A percentile compares a stretch with the other conserved stretches of the same genome.
Conservation (phyloP, 495 filamentous ascomycete species). For the Aspergillus nanangensis region DNA sequence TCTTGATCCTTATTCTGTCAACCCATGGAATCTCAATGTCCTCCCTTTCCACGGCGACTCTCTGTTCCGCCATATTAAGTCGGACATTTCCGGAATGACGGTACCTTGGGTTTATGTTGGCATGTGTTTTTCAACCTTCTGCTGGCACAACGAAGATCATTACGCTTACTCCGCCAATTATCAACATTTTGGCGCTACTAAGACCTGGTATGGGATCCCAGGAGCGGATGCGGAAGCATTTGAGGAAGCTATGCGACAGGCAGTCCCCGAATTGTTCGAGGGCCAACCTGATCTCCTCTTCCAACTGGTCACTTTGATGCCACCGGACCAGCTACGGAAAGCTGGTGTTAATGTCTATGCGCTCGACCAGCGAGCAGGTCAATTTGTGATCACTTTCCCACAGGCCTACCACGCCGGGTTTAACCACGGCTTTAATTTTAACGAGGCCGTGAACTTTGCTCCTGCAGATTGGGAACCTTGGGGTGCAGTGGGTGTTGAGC, state of each 20-base stretch:
- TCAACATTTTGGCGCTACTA: conserved; percentile 96
- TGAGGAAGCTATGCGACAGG: conserved; percentile 89
- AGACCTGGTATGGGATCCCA: conserved; percentile 99
- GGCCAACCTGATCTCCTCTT: conserved; percentile 95
- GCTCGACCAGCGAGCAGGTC: conserved; percentile 88
- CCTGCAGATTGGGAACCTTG: conserved; percentile 95
- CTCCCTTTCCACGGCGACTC: conserved; percentile 88
- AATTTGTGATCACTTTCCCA: conserved; percentile 94
- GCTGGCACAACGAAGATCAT: conserved; percentile 99
- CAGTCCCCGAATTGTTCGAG: conserved; percentile 94
- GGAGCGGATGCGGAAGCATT: conserved; percentile 91
- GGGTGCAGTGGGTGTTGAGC: conserved; percentile 79
- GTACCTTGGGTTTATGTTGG: conserved; percentile 99
- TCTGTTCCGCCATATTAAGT: conserved; percentile 94
- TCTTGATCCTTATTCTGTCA: conserved; percentile 73
- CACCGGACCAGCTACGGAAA: conserved; percentile 90
- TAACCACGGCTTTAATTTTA: conserved; percentile 98
- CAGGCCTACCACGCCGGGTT: conserved; percentile 91
- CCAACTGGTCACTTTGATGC: conserved; percentile 91
- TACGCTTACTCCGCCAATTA: conserved; percentile 98
- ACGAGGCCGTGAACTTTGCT: conserved; percentile 98
- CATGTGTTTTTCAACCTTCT: conserved; percentile 99
- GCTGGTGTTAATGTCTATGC: conserved; percentile 92
- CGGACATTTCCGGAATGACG: conserved; percentile 99
- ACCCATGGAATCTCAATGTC: conserved; percentile 96